Base-by-base conservation (phyloP, 1,139 yeast species). In the Hansenula lynferdii region DNA sequence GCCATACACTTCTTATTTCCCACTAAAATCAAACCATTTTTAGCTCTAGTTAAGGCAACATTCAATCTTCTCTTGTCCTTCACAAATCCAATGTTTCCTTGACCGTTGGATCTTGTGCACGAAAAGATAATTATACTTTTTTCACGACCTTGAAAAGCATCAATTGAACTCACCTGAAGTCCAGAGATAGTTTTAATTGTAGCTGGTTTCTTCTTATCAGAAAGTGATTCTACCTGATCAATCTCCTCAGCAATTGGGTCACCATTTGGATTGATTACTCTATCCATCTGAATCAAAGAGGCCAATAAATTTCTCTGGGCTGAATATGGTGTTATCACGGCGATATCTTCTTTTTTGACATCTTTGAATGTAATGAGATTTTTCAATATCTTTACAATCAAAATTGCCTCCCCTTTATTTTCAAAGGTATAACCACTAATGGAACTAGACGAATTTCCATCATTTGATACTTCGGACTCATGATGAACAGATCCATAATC, bases 251-350 rank as follows among this genome's bases (percentile, higher is more conserved):
- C 66, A 36, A 79, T 62, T 5, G 66, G 72, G 34, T 65, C 65
- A n/a, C 64, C 58, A 10, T 59, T 57, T 1, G 87, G 87, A 53
- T 81, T 81, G 37, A 81, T 66, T 11, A 79, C 52, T 8, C 62
- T 63, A 53, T 81, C 80, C 19, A 63, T 58, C 25, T 71, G 73
- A 34, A 80, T 62, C 2, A 56, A 50, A 3, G 69, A 58, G 0
- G 87, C 77, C 14, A 82, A 64, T 42, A 75, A 57, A 53, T 80
- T 86, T 50, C 89, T 66, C 54, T 82, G 89, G 0, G 85, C 86
- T 38, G 85, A 72, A 54, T 82, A 82, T 11, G 87, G 86, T 1
- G 89, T 81, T 41, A 82, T 77, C 17, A 82, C 65, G 44, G 86
- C 85, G 41, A 81, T 80, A 27, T 76, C 70, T 2, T 64, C 59